These are phyloP conservation scores for Angophora floribunda DNA, from an alignment of 345 rosid genomes.

Conservation along the genomic window DNA sequence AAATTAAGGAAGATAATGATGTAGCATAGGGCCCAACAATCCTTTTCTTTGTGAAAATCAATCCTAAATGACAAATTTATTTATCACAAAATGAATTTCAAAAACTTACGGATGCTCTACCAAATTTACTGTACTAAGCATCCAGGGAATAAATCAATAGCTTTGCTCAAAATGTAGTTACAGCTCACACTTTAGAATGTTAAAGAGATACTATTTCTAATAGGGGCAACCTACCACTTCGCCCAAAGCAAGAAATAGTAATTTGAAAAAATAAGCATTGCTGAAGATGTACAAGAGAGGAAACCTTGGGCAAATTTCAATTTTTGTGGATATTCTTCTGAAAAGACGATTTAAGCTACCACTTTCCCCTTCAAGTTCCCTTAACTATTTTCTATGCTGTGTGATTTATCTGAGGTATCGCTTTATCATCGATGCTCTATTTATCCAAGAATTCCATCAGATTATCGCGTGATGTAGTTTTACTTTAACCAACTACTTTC, in stretches of 20 bases:
- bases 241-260: background rate
- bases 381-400: background rate
- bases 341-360: background rate
- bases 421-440: background rate
- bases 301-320: background rate
- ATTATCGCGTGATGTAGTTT: background rate
- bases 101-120: background rate
- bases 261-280: background rate
- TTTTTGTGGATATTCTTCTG: background rate
- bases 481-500: background rate
- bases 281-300: background rate
- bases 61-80: background rate
- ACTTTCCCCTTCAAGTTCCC: background rate
- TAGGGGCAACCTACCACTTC: background rate
- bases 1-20: background rate
- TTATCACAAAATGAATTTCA: background rate
- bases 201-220: background rate
- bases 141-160: background rate
- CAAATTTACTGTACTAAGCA: background rate
- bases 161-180: background rate
- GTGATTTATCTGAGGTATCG: background rate
- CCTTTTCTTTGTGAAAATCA: background rate
- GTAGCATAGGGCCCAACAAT: background rate
- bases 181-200: background rate
- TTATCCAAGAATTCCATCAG: background rate